These are phyloP conservation scores for Colletotrichum godetiae DNA, from an alignment of 2,329 filamentous ascomycete genomes.

Conservation along the genomic window DNA sequence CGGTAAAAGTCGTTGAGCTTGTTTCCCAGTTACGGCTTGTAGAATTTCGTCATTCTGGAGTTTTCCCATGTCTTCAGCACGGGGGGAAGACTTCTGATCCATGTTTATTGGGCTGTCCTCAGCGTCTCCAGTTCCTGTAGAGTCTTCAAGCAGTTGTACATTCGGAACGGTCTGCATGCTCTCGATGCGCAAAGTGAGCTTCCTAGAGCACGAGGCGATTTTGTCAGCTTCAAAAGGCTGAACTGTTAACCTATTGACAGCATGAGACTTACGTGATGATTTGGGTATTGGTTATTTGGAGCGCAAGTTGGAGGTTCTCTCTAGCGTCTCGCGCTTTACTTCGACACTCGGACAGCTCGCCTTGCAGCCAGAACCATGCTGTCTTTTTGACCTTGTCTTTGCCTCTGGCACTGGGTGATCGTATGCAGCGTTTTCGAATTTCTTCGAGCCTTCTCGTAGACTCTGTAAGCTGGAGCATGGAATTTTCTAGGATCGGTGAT, in stretches of 20 bases:
- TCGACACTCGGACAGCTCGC: neutral
- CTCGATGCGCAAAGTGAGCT: neutral
- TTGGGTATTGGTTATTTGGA: neutral
- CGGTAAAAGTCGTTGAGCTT: fast-evolving
- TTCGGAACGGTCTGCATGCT: neutral
- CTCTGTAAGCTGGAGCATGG: neutral
- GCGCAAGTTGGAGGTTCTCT: neutral
- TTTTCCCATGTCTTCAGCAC: neutral
- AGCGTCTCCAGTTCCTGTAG: neutral
- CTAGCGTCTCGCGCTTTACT: neutral
- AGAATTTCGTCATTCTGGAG: neutral
- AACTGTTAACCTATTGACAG: too few relatives aligned
- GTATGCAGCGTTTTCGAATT: neutral
- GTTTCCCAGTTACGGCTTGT: fast-evolving
- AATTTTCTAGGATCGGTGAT: neutral
- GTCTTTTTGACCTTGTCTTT: neutral
- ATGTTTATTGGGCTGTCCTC: neutral
- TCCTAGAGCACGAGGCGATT: neutral
- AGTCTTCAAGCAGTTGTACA: too few relatives aligned
- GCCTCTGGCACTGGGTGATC: neutral
- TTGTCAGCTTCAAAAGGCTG: neutral
- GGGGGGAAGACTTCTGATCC: neutral
- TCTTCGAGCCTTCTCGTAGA: neutral
- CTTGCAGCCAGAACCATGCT: conserved; percentile 6
- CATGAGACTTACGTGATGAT: neutral